Base-by-base conservation (phyloP, 164 flowering plant species). In the Warburgia ugandensis region DNA sequence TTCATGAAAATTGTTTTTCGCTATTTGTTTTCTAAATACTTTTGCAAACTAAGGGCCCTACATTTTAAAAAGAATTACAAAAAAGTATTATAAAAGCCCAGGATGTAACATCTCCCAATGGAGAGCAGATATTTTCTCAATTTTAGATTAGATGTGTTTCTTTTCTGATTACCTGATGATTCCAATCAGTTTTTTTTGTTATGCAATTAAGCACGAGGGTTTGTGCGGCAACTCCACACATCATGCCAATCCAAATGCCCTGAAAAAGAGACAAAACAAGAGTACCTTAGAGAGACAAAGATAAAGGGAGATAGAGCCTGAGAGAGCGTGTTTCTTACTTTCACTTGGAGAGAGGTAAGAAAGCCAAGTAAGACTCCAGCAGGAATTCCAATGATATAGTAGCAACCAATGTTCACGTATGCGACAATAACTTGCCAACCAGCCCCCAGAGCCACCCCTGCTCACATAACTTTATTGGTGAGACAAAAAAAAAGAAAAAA, bases 391-490 rank as follows among this genome's bases (percentile, higher is more conserved):
- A 68, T 23, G 0, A 66, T 14, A 49, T 67, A 73, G 54, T 73
- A 73, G 52, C 69, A 61, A 5, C 55, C 60, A 21, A 73, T 12
- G 56, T 73, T 73, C 6, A 73, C 66, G 16, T 55, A 64, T 13
- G 77, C 74, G 17, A 70, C 77, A 14, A 45, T 41, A 25, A 68
- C 43, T 46, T 73, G 72, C 72, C 68, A 70, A 13, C 77, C 86
- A 17, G 75, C 67, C 19, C 81, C 85, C 14, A 76, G 38, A 30
- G 81, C 78, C 23, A 73, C 76, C 14, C 85, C 85, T 77, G 61
- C n/a, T 51, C 57, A 31, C 50, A 60, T 25, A 12, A 35, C 1
- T 19, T n/a, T n/a, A n/a, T n/a, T n/a, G n/a, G n/a, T n/a, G n/a
- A n/a, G n/a, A n/a, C n/a, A 33, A 28, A 4, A 37, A 44, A 2